A percentile compares a stretch with the other conserved stretches of the same genome.
Conservation (phyloP, 139 green algal species). For the Chlamydomonas eustigma region DNA sequence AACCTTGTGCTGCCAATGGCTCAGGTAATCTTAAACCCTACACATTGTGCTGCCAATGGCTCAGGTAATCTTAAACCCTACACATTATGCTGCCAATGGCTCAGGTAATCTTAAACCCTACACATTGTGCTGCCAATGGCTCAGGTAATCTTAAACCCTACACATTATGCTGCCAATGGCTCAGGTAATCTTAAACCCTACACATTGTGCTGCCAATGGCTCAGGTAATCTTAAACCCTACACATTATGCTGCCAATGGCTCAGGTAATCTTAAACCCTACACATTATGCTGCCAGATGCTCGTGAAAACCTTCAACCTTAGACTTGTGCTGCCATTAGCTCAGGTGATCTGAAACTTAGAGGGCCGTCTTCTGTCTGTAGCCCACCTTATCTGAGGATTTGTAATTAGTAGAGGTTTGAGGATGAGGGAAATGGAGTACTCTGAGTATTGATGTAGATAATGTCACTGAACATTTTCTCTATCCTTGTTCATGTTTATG, state of each 20-base stretch:
- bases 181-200: background rate
- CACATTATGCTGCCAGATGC: background rate
- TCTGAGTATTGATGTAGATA: background rate
- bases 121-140: background rate
- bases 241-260: background rate
- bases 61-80: background rate
- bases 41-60: background rate
- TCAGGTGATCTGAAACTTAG: too few species aligned
- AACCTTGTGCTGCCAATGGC: background rate
- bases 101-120: background rate
- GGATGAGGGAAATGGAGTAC: background rate
- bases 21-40: background rate
- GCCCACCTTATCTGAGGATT: background rate
- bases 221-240: background rate
- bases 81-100: background rate
- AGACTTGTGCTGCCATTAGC: background rate
- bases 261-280: background rate
- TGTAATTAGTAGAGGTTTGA: background rate
- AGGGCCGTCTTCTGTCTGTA: background rate
- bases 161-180: background rate
- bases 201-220: background rate
- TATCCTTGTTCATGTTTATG: background rate
- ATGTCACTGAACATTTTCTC: background rate
- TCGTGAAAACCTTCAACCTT: background rate
- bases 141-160: background rate